Base-by-base conservation (phyloP, 805 yeast genomes). In the Dipodascopsis tothii region DNA sequence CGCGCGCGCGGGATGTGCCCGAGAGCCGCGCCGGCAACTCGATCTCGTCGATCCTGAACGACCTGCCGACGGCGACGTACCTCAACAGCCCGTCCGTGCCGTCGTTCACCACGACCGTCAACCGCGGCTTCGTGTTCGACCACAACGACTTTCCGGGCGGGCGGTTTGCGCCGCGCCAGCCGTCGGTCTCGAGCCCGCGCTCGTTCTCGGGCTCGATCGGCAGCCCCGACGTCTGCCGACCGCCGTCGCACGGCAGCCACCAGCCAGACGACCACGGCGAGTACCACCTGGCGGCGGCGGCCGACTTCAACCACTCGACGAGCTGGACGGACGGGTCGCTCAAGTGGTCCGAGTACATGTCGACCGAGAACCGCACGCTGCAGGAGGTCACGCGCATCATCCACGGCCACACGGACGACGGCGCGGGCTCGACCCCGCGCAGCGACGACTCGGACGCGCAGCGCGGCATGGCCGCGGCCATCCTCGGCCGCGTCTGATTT, bases 321-420 rank as follows among this genome's bases (percentile, higher is more conserved):
- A 20, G 20, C 22, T 30, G 32, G 41, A 30, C 4, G n/a, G 41
- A 43, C 33, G 32, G 40, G n/a, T 28, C 41, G 18, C 38, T 36
- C 14, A 34, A 37, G n/a, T 46, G 51, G 51, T 48, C 43, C 17
- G 51, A 40, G 21, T 46, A 46, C 39, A 45, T 46, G 16, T 40
- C 32, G n/a, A 21, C 47, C 9, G 48, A 46, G 19, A 43, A 43
- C 45, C 48, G 33, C 21, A 36, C 39, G n/a, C 33, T 43, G 25
- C 44, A 46, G 23, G 35, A 38, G 17, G 7, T 39, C 20, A 14
- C 43, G 28, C 11, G 11, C 11, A 6, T 11, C 28, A 25, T 11
- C 28, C 11, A 6, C 11, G 11, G 6, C 28, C n/a, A n/a, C 32
- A 27, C n/a, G 32, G 11, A 11, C 11, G n/a, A 27, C 32, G 32